phyloP scores from a whole-genome alignment of 2,329 filamentous ascomycete genomes.

The Aspergillus spinulosporus region DNA sequence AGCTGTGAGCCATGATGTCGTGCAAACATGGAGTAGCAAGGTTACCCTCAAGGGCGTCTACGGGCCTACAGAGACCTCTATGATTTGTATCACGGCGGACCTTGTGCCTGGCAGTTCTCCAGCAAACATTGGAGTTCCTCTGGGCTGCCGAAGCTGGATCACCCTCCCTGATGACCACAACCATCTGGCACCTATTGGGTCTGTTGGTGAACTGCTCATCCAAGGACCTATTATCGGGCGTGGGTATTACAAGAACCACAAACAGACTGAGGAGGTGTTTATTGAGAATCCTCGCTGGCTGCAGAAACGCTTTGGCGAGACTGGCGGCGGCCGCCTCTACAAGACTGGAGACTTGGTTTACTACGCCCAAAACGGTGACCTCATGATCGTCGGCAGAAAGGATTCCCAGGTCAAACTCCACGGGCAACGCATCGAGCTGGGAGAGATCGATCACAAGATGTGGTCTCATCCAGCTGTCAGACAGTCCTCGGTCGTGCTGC shows the following conservation, averaged over 20 bases:
- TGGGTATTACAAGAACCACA: slow-evolving; percentile 39
- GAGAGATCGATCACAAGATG: slow-evolving; percentile 2
- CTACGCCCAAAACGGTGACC: neutral
- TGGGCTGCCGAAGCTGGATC: slow-evolving; percentile 7
- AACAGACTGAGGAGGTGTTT: too few relatives aligned
- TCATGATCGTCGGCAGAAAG: slow-evolving; percentile 7
- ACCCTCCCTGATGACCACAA: neutral
- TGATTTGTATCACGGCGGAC: too few relatives aligned
- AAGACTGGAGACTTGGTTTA: slow-evolving; percentile 8
- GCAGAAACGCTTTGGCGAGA: too few relatives aligned
- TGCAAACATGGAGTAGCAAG: too few relatives aligned
- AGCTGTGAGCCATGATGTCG: too few relatives aligned
- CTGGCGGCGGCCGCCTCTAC: neutral
- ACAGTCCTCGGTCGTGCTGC: too few relatives aligned
- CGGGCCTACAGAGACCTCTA: too few relatives aligned
- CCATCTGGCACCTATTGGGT: slow-evolving; percentile 16
- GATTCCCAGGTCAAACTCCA: slow-evolving; percentile 13
- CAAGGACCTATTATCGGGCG: slow-evolving; percentile 21
- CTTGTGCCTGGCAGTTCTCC: neutral
- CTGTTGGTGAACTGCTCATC: slow-evolving; percentile 16
- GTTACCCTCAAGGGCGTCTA: too few relatives aligned
- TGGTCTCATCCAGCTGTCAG: neutral
- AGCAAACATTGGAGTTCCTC: neutral
- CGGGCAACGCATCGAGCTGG: slow-evolving; percentile 13
- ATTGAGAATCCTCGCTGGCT: slow-evolving; percentile 20